phyloP scores from a whole-genome alignment of 148 eudicot genomes.

The Camellia japonica region DNA sequence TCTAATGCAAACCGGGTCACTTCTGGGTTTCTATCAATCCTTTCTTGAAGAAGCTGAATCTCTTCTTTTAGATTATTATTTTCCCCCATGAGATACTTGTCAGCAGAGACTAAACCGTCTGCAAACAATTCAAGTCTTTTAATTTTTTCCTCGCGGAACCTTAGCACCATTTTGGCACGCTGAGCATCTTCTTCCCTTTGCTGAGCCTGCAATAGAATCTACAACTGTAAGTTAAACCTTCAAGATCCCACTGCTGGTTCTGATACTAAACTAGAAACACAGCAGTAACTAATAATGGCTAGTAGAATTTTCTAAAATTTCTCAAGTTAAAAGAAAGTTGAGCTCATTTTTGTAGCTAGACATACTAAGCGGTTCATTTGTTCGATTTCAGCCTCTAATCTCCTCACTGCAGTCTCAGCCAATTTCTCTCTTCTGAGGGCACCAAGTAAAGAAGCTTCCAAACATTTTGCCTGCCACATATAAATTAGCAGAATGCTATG shows the following conservation, averaged over 20 bases:
- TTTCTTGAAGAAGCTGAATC: slow-evolving; percentile 36
- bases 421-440: slow-evolving; percentile 48
- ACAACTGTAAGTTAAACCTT: background rate
- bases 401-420: slow-evolving; percentile 40
- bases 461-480: slow-evolving; percentile 29
- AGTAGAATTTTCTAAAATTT: background rate
- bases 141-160: slow-evolving; percentile 31
- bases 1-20: slow-evolving; percentile 30
- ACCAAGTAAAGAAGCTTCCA: slow-evolving; percentile 39
- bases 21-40: slow-evolving; percentile 32
- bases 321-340: background rate
- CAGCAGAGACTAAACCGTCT: slow-evolving; percentile 33
- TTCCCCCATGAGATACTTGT: slow-evolving; percentile 37
- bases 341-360: background rate
- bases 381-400: slow-evolving; percentile 41
- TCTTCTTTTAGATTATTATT: slow-evolving; percentile 36
- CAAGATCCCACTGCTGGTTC: background rate
- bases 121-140: slow-evolving; percentile 30
- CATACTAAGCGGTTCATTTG: slow-evolving; percentile 40
- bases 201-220: slow-evolving; percentile 34
- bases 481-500: background rate
- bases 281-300: slow-evolving; percentile 7
- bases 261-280: background rate
- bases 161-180: slow-evolving; percentile 33
- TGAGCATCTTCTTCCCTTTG: slow-evolving; percentile 44